Base-by-base conservation (phyloP, 129 eudicot species). In the Pulicaria dysenterica region DNA sequence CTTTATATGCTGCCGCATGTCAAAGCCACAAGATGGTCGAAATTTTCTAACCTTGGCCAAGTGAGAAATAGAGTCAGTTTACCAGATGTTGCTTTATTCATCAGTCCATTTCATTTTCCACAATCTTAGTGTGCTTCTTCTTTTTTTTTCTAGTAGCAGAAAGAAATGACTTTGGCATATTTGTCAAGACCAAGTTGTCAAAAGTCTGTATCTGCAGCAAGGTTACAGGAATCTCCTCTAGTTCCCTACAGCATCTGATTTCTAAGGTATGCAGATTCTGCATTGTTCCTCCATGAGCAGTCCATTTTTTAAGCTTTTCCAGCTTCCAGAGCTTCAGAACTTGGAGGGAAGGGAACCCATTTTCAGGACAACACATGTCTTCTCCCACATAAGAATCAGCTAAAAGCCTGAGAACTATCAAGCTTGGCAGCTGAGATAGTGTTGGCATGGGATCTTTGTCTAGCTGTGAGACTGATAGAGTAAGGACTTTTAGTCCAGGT, bases 241-340 rank as follows among this genome's bases (percentile, higher is more conserved):
- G 59, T 13, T 42, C 34, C 45, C 7, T 41, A 62, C 82, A 78
- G 8, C 77, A 70, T 39, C 82, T 70, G 50, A 70, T 78, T 15
- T 78, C 77, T 15, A 70, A 24, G 34, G 77, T 69, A 57, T 72
- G 72, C 2, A 78, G 82, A n/a, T 51, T 51, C 72, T 40, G 49
- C 77, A 78, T 78, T 69, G 77, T 8, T 50, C 72, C 73, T 61
- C 11, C 77, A 15, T 70, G 31, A 3, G 17, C 53, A 2, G 36
- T 70, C 66, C 40, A 62, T 0, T 9, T 53, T 17, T 42, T 17
- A 17, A 70, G 44, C 64, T 62, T 37, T n/a, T 70, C 58, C 64
- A 70, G 82, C 39, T 61, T 78, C 82, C 77, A 78, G 14, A 78
- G 58, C 65, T 62, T 78, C 5, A 78, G 77, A 60, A 70, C 77